A percentile compares a stretch with the other conserved stretches of the same genome.
phyloP scores from a whole-genome alignment of 2,329 filamentous ascomycete genomes.

The Paraconiothyrium sp. region DNA sequence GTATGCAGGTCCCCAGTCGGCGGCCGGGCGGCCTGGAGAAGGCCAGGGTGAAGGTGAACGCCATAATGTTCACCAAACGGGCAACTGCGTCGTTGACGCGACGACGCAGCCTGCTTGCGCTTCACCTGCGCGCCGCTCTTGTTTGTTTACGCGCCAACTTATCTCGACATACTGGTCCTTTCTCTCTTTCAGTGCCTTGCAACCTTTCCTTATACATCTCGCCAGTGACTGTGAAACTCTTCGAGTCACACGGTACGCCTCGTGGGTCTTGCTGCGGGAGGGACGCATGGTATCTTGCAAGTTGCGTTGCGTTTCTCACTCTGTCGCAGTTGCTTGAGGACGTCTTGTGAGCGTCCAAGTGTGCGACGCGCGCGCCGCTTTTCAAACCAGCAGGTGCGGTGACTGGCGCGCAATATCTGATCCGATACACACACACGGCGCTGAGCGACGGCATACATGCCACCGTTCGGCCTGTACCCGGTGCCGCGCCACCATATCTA shows the following conservation, averaged over 20 bases:
- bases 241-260: not conserved
- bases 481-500: constrained; percentile 35
- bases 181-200: not conserved
- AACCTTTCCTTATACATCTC: not conserved
- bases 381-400: not conserved
- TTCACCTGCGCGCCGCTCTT: constrained; percentile 4
- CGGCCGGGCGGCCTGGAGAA: not conserved
- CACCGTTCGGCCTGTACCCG: constrained; percentile 31
- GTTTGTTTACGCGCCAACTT: not conserved
- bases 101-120: constrained; percentile 4
- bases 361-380: not conserved
- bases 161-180: not conserved
- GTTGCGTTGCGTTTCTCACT: not conserved
- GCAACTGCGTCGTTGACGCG: constrained; percentile 6
- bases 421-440: not conserved
- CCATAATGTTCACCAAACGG: not conserved
- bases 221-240: not conserved
- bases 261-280: not conserved
- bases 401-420: not conserved
- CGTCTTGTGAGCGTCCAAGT: not conserved
- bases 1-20: not conserved
- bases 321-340: not conserved
- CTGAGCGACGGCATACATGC: constrained; percentile 1
- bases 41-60: not conserved
- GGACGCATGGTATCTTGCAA: not conserved